These are phyloP conservation scores for Fusarium temperatum DNA, from an alignment of 2,329 filamentous ascomycete genomes.

Conservation along the genomic window DNA sequence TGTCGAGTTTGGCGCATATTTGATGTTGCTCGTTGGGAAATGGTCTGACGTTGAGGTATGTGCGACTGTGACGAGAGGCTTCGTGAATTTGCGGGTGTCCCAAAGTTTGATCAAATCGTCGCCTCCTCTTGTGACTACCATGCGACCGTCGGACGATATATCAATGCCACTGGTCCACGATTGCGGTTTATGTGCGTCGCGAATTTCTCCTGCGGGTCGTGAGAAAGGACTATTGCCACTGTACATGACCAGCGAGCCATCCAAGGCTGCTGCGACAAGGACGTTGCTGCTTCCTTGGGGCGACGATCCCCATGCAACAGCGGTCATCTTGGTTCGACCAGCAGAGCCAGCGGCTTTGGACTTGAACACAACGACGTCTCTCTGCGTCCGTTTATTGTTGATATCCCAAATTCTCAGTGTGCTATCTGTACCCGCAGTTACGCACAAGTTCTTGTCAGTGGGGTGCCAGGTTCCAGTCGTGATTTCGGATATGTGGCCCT, in stretches of 20 bases:
- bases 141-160: slow-evolving; percentile 87
- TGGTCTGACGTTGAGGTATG: slow-evolving; percentile 85
- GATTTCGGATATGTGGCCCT: slow-evolving; percentile 93
- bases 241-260: slow-evolving; percentile 93
- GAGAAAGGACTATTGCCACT: slow-evolving; percentile 86
- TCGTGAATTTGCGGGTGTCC: slow-evolving; percentile 96
- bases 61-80: slow-evolving; percentile 80
- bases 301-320: slow-evolving; percentile 84
- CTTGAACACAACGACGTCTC: slow-evolving; percentile 95
- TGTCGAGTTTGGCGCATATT: slow-evolving; percentile 84
- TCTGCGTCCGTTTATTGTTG: slow-evolving; percentile 88
- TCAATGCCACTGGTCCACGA: slow-evolving; percentile 95
- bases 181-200: slow-evolving; percentile 80
- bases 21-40: slow-evolving; percentile 86
- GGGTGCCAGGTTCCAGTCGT: slow-evolving; percentile 93
- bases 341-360: slow-evolving; percentile 88
- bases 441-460: slow-evolving; percentile 81
- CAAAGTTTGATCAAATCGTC: slow-evolving; percentile 95
- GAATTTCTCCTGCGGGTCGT: slow-evolving; percentile 83
- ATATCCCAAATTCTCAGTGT: slow-evolving; percentile 97
- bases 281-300: slow-evolving; percentile 81
- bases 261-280: slow-evolving; percentile 83
- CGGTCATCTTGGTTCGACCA: slow-evolving; percentile 92
- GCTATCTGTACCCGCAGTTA: slow-evolving; percentile 93
- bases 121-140: slow-evolving; percentile 89